Conservation (phyloP, 139 green algal genomes). For the Chlorella sp. region DNA sequence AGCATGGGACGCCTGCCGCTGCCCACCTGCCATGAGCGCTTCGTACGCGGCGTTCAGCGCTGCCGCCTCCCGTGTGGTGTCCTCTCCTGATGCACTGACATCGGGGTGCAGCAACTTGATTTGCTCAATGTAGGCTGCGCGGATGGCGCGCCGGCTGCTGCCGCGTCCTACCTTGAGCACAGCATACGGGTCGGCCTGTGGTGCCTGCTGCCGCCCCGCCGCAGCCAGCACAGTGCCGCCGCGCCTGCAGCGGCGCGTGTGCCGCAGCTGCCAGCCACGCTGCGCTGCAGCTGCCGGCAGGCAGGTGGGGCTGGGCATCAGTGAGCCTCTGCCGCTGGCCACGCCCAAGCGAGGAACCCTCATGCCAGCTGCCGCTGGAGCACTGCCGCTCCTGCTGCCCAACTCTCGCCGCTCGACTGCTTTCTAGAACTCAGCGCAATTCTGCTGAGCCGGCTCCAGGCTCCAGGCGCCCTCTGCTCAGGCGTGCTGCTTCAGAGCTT, state of each 20-base stretch:
- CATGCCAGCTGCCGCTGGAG: background rate
- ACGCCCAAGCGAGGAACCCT: background rate
- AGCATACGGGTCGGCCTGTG: conserved; percentile 25
- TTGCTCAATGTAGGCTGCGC: conserved; percentile 56
- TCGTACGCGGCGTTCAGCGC: conserved; percentile 60
- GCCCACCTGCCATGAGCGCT: conserved; percentile 19
- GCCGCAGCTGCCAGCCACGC: too few species aligned
- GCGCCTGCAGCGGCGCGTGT: background rate
- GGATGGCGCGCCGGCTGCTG: conserved; percentile 40
- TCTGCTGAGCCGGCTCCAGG: too few species aligned
- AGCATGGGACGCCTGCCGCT: too few species aligned
- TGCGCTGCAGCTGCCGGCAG: background rate
- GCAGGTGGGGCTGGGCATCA: background rate
- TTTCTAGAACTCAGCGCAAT: too few species aligned
- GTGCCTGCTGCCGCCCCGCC: background rate
- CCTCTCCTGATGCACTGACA: conserved; percentile 45
- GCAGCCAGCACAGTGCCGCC: background rate
- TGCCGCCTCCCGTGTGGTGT: conserved; percentile 51
- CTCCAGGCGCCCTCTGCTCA: too few species aligned
- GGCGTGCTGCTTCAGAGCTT: background rate
- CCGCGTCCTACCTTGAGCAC: conserved; percentile 38
- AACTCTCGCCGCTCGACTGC: too few species aligned
- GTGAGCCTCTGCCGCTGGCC: background rate
- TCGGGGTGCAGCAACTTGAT: conserved; percentile 73
- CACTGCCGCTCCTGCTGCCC: background rate